Evolutionary conservation across 228 moss, liverwort and hornwort genomes (phyloP).

Genomic region (Sphagnum magellanicum): DNA sequence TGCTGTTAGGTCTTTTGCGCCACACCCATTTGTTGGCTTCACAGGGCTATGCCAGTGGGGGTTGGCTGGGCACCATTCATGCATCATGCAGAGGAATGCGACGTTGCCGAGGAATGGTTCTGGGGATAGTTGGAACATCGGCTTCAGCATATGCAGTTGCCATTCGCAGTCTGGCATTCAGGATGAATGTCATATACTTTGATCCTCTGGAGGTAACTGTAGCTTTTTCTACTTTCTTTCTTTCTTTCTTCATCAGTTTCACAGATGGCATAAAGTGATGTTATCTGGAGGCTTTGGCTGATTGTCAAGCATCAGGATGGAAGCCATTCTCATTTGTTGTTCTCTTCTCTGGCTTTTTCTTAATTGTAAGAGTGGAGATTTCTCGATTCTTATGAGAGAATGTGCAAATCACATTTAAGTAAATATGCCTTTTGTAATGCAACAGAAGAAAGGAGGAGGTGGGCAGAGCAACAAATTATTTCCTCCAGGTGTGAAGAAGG

Average conservation of each 20-base stretch:
- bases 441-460: slow-evolving; percentile 42
- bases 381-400: too few relatives aligned
- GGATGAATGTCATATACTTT: slow-evolving; percentile 81
- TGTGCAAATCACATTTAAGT: too few relatives aligned
- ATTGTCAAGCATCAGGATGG: too few relatives aligned
- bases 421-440: too few relatives aligned
- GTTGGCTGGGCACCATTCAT: slow-evolving; percentile 88
- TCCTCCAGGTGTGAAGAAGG: slow-evolving; percentile 54
- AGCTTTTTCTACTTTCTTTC: background rate
- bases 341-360: too few relatives aligned
- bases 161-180: slow-evolving; percentile 74
- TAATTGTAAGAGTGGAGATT: too few relatives aligned
- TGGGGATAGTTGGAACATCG: slow-evolving; percentile 80
- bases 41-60: slow-evolving; percentile 81
- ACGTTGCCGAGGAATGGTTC: slow-evolving; percentile 82
- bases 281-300: too few relatives aligned
- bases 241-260: background rate
- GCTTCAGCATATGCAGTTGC: slow-evolving; percentile 76
- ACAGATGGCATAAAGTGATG: too few relatives aligned
- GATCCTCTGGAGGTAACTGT: slow-evolving; percentile 70
- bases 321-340: too few relatives aligned
- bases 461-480: slow-evolving; percentile 36
- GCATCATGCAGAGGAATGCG: slow-evolving; percentile 87
- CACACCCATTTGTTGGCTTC: slow-evolving; percentile 82
- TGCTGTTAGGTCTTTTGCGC: slow-evolving; percentile 71